Evolutionary conservation across 148 eudicot species (phyloP).

Genomic region (Rhododendron kiyosumense): DNA sequence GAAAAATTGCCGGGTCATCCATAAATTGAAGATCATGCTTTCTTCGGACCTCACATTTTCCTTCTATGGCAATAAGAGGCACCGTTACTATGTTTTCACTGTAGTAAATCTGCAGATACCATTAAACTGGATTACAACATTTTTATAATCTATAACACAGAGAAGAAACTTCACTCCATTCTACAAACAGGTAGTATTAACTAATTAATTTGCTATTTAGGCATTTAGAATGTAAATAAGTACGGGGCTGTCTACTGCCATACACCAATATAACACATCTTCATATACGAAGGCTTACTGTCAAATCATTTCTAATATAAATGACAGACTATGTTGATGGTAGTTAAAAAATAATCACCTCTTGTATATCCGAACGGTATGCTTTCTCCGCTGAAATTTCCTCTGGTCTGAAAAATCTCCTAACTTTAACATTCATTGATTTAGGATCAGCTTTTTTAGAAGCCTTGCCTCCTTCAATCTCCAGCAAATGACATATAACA

Average conservation of each 20-base stretch:
- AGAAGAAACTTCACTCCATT: not conserved
- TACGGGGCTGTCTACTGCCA: not conserved
- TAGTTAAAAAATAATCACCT: slow-evolving; percentile 38
- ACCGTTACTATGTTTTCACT: slow-evolving; percentile 61
- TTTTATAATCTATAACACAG: not conserved
- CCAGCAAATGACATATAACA: slow-evolving; percentile 75
- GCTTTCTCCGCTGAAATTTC: slow-evolving; percentile 89
- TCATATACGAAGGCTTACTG: not conserved
- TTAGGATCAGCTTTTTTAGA: slow-evolving; percentile 42
- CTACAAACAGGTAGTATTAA: not conserved
- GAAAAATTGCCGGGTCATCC: slow-evolving; percentile 45
- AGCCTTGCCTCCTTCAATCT: slow-evolving; percentile 37
- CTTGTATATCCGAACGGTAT: slow-evolving; percentile 82
- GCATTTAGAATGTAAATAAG: not conserved
- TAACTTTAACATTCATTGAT: slow-evolving; percentile 44
- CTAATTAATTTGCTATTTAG: not conserved
- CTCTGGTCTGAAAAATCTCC: slow-evolving; percentile 88
- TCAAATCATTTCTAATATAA: not conserved
- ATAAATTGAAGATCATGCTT: slow-evolving; percentile 55
- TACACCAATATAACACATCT: not conserved
- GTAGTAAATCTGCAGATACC: slow-evolving; percentile 62
- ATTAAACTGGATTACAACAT: not conserved
- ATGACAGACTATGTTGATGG: not conserved
- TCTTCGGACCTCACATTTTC: slow-evolving; percentile 79
- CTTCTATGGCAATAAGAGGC: slow-evolving; percentile 48